phyloP scores from a whole-genome alignment of 2,329 filamentous ascomycete genomes.

The Aspergillus sergii region DNA sequence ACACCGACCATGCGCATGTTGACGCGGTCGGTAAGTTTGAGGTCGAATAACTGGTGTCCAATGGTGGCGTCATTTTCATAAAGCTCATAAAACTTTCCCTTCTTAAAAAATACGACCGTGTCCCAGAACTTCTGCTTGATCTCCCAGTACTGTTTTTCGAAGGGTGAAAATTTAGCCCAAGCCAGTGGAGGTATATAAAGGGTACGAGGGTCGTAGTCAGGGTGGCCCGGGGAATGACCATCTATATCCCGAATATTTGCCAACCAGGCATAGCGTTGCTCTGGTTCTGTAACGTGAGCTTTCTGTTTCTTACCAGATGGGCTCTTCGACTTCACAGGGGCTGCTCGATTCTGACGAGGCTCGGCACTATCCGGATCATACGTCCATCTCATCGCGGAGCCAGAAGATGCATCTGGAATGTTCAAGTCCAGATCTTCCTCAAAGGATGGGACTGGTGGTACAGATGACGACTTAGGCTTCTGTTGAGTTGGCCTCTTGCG shows the following conservation, averaged over 20 bases:
- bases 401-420: slow-evolving; percentile 57
- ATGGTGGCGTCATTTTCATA: slow-evolving; percentile 98
- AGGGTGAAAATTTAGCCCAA: slow-evolving; percentile 83
- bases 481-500: slow-evolving; percentile 62
- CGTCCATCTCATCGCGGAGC: slow-evolving; percentile 82
- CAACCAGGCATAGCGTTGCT: slow-evolving; percentile 87
- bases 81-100: slow-evolving; percentile 98
- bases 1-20: slow-evolving; percentile 99
- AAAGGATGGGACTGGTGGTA: slow-evolving; percentile 54
- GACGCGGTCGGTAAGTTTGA: slow-evolving; percentile 96
- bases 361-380: slow-evolving; percentile 65
- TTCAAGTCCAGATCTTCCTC: slow-evolving; percentile 60
- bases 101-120: slow-evolving; percentile 98
- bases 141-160: slow-evolving; percentile 99
- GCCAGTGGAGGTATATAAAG: slow-evolving; percentile 84
- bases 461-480: slow-evolving; percentile 36
- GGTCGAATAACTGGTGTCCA: slow-evolving; percentile 92
- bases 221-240: slow-evolving; percentile 72
- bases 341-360: slow-evolving; percentile 52
- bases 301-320: slow-evolving; percentile 58
- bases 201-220: slow-evolving; percentile 88
- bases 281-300: slow-evolving; percentile 78
- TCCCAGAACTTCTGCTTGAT: slow-evolving; percentile 99
- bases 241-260: slow-evolving; percentile 85
- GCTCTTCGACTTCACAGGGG: slow-evolving; percentile 38